phyloP scores from a whole-genome alignment of 1,139 yeast genomes.

The Yamadazyma conglobata region DNA sequence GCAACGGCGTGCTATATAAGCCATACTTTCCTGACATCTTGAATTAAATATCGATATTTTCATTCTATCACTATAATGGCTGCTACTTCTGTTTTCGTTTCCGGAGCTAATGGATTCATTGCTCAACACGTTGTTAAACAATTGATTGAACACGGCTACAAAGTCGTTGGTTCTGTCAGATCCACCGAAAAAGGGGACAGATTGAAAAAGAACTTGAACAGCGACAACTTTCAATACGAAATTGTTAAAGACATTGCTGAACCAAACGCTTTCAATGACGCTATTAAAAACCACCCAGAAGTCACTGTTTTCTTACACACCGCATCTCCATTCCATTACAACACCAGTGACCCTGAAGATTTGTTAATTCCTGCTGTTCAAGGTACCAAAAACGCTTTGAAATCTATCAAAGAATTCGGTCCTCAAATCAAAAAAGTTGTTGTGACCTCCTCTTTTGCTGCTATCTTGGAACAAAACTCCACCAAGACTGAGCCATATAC shows the following conservation, averaged over 20 bases:
- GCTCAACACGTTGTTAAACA: constrained; percentile 35
- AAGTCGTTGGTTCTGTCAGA: constrained; percentile 29
- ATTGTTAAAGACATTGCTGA: constrained; percentile 18
- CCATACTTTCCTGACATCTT: too few species aligned
- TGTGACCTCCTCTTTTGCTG: constrained; percentile 30
- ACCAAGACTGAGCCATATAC: constrained; percentile 14
- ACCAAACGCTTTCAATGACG: constrained; percentile 14
- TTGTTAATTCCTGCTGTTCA: constrained; percentile 33
- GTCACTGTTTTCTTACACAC: constrained; percentile 14
- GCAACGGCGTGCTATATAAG: too few species aligned
- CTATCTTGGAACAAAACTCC: constrained; percentile 16
- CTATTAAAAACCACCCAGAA: constrained; percentile 14
- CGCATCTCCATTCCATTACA: constrained; percentile 13
- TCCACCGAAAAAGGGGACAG: constrained; percentile 21
- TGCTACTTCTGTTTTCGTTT: constrained; percentile 39
- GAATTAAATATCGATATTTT: too few species aligned
- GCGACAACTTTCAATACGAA: constrained; percentile 21
- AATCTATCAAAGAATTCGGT: constrained; percentile 24
- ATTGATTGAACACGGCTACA: constrained; percentile 20
- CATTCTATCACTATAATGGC: too few species aligned
- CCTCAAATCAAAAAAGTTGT: constrained; percentile 27
- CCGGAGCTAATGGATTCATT: constrained; percentile 54
- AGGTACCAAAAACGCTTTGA: constrained; percentile 30
- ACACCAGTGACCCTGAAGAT: constrained; percentile 25
- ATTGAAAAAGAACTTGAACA: constrained; percentile 13